Base-by-base conservation (phyloP, 108 stramenopile species). In the Pseudonitzschia multiseries region DNA sequence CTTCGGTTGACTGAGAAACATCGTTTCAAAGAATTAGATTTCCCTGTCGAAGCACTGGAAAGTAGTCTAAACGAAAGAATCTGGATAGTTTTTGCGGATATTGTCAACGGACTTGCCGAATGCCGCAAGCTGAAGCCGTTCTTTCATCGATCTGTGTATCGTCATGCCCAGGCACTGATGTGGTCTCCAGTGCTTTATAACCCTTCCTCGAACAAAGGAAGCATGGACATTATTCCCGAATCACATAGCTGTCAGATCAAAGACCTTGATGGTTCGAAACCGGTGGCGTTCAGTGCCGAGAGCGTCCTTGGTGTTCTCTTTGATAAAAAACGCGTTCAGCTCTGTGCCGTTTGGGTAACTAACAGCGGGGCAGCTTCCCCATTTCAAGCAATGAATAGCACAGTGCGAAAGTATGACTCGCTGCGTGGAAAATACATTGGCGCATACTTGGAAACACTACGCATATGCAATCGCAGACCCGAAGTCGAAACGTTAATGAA, bases 311-410 rank as follows among this genome's bases (percentile, higher is more conserved):
- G 60, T 13, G 69, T 65, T 28, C 77, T 93, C 0, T 93, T 93
- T 71, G 93, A 91, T 51, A 91, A 89, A 76, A 85, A 79, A 66
- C 69, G 87, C 62, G 10, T 80, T 51, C 94, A 95, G 63, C 79
- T 95, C 18, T 84, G 82, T 42, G 84, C 88, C 29, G 92, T 92
- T n/a, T 95, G 94, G 94, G 88, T 95, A 8, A 91, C 94, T 22
- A 92, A 82, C 31, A 68, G 84, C 12, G 46, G 73, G 8, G 31
- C 85, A 17, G 65, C 85, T 2, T 84, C 90, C 12, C 86, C 94
- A 4, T 90, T 90, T 70, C 88, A 92, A 65, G 72, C 80, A 21
- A 52, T 95, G 26, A 95, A 95, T 71, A 85, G 84, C 57, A 74
- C 86, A 24, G 73, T 85, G 21, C 80, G 94, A 21, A 95, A 95